phyloP scores from a whole-genome alignment of 2,329 filamentous ascomycete genomes.

The Daldinia sp. region DNA sequence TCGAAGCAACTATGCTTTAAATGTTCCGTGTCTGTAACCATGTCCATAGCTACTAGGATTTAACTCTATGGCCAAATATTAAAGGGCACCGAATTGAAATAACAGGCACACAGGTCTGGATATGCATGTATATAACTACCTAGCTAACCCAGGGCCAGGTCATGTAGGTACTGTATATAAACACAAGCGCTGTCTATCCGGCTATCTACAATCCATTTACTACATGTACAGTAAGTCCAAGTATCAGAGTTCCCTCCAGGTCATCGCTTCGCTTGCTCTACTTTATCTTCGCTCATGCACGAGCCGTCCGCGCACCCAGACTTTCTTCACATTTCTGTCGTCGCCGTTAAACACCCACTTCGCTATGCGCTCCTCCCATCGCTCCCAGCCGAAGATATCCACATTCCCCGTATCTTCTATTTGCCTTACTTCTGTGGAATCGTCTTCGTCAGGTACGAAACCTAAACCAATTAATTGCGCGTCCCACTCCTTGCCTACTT shows the following conservation, averaged over 20 bases:
- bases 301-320: conserved; percentile 88
- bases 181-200: neutral
- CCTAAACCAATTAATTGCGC: conserved; percentile 82
- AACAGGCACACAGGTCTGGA: neutral
- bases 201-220: neutral
- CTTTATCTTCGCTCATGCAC: conserved; percentile 70
- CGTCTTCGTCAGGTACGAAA: conserved; percentile 48
- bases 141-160: too few relatives aligned
- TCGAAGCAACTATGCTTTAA: too few relatives aligned
- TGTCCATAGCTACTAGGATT: neutral
- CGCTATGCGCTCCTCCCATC: conserved; percentile 84
- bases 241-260: neutral
- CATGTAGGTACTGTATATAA: neutral
- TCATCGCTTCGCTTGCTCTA: neutral
- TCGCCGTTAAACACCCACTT: conserved; percentile 98
- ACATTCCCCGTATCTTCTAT: conserved; percentile 70
- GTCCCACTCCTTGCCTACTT: conserved; percentile 90
- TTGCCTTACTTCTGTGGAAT: conserved; percentile 49
- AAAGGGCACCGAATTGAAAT: neutral
- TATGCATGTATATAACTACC: neutral
- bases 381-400: conserved; percentile 92
- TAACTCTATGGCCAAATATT: too few relatives aligned
- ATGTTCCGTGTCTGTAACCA: neutral
- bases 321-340: conserved; percentile 87
- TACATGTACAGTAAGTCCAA: neutral